Evolutionary conservation across 352 stramenopile species (phyloP).

Genomic region (Globisporangium echinulatum): DNA sequence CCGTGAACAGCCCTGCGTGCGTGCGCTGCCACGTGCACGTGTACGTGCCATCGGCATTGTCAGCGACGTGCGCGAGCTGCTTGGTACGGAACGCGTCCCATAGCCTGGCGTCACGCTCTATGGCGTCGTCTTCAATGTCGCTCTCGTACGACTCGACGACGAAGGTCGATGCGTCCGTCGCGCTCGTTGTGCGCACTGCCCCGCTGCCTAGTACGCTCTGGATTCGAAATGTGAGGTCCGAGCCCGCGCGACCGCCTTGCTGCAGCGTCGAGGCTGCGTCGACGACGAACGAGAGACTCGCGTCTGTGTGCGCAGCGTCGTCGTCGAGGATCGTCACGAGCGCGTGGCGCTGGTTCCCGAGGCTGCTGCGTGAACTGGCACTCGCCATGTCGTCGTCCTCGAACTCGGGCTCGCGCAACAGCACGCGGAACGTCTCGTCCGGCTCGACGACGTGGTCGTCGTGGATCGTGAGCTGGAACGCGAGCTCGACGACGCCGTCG

Average conservation of each 20-base stretch:
- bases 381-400: constrained; percentile 4
- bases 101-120: neutral
- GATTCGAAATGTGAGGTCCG: constrained; percentile 40
- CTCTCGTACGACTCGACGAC: constrained; percentile 36
- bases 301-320: constrained; percentile 31
- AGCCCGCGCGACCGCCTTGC: constrained; percentile 32
- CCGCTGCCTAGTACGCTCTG: constrained; percentile 47
- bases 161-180: constrained; percentile 17
- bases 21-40: constrained; percentile 45
- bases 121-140: constrained; percentile 1
- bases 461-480: constrained; percentile 90
- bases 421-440: constrained; percentile 65
- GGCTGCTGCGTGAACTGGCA: constrained; percentile 6
- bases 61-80: constrained; percentile 14
- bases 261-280: constrained; percentile 17
- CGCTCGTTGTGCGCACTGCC: constrained; percentile 9
- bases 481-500: constrained; percentile 72
- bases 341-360: constrained; percentile 59
- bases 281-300: constrained; percentile 32
- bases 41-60: constrained; percentile 29
- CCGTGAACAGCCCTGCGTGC: constrained; percentile 34
- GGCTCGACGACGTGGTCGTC: constrained; percentile 77
- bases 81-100: constrained; percentile 18
- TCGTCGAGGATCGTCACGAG: constrained; percentile 74
- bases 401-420: constrained; percentile 28